Evolutionary conservation across 192 early-diverging fungal species (phyloP).

Genomic region (Funneliformis geosporum): DNA sequence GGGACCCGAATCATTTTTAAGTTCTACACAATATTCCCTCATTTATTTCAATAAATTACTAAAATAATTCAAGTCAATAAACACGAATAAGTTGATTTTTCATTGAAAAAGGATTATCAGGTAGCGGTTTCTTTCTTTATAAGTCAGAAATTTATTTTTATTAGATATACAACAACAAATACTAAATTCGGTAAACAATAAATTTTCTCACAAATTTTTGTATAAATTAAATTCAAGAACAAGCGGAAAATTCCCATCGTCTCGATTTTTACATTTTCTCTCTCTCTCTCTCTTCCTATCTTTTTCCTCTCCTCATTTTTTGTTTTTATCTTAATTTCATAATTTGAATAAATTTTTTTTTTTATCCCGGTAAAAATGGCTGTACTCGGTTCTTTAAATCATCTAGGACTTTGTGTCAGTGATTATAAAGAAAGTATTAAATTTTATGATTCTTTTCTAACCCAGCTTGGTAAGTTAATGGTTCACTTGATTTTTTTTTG

Average conservation of each 20-base stretch:
- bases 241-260: background rate
- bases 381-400: background rate
- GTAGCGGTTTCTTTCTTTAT: no score
- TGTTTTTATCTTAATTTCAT: no score
- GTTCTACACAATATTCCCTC: no score
- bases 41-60: no score
- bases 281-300: background rate
- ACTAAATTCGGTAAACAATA: background rate
- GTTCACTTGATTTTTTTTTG: background rate
- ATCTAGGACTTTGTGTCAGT: background rate
- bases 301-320: no score
- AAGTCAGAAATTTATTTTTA: no score
- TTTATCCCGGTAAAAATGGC: background rate
- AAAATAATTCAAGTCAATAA: no score
- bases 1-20: no score
- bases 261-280: background rate
- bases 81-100: no score
- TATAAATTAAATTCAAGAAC: background rate
- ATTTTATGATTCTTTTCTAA: constrained; percentile 4
- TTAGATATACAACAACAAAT: background rate
- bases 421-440: constrained; percentile 2
- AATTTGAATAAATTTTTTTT: background rate
- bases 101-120: no score
- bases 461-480: background rate
- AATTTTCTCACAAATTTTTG: background rate